Evolutionary conservation across 1,139 yeast genomes (phyloP), one percentile per base, ranked within the genome.

Genomic region (Casaregolazyma lundiana): DNA sequence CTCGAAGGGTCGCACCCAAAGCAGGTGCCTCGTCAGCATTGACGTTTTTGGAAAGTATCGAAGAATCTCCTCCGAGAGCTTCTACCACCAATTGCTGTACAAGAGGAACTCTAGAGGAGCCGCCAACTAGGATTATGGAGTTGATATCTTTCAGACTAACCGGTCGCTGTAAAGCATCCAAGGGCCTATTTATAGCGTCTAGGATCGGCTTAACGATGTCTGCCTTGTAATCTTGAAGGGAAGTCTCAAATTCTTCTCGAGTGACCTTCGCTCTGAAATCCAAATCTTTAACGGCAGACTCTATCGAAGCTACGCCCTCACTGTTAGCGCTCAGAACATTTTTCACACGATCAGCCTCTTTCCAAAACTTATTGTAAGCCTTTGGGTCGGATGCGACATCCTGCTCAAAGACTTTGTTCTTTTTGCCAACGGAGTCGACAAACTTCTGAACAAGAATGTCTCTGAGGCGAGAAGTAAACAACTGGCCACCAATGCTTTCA

Each of bases 21-120:
- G 89, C 96, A 50, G 88, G 89, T 50, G 97, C 81, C 67, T 92
- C 99, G 67, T 92, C 99, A 0, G 98, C 94, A 64, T 92, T 92
- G 43, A 94, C 95, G 47, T 84, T 87, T 64, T 84, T 89, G n/a
- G 96, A 76, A 43, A 94, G 71, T 38, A 61, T 60, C 7, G 54
- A 56, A 47, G 73, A 70, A 2, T 77, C 81, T 24, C 79, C 81
- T 24, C 78, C 81, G 2, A 82, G 82, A 37, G 83, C 68, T 6
- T 52, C 51, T 17, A 58, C 53, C 40, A 84, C 71, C 3, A 75
- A 64, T 4, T 68, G 59, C 64, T 88, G 95, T 45, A 92, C 83
- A 59, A 85, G 77, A 15, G 98, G 98, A 22, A 89, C 86, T 64
- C 99, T 80, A 8, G 94, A 80, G 0, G 96, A 80, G 0, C 98